Evolutionary conservation across 2,329 filamentous ascomycete genomes (phyloP).

Genomic region (Sporothrix pallida): DNA sequence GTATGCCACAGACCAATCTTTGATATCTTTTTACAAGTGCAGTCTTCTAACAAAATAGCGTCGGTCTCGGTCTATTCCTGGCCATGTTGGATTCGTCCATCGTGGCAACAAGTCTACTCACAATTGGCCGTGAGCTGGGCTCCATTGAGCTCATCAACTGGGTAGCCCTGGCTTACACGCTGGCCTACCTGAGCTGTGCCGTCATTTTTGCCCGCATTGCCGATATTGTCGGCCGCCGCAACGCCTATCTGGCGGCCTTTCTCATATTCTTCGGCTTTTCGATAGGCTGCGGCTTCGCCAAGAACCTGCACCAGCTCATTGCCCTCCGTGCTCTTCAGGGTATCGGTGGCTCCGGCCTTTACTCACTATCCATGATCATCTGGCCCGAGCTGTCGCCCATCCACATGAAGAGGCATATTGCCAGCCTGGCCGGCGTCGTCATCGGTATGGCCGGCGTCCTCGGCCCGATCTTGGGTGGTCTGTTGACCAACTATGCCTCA

Average conservation of each 20-base stretch:
- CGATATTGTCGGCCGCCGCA: slow-evolving; percentile 60
- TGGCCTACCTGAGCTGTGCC: slow-evolving; percentile 63
- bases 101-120: slow-evolving; percentile 62
- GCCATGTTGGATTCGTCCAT: slow-evolving; percentile 66
- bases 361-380: slow-evolving; percentile 62
- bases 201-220: slow-evolving; percentile 61
- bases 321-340: slow-evolving; percentile 58
- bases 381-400: slow-evolving; percentile 57
- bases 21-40: background rate
- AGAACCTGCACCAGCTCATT: slow-evolving; percentile 54
- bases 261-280: slow-evolving; percentile 63
- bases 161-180: slow-evolving; percentile 62
- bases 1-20: slow-evolving; percentile 22
- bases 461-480: slow-evolving; percentile 58
- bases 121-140: slow-evolving; percentile 60
- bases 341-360: slow-evolving; percentile 60
- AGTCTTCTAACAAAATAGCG: slow-evolving; percentile 43
- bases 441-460: slow-evolving; percentile 56
- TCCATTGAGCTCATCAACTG: slow-evolving; percentile 56
- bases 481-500: slow-evolving; percentile 55
- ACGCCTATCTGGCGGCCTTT: slow-evolving; percentile 58
- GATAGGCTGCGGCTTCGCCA: slow-evolving; percentile 58
- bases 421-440: slow-evolving; percentile 55
- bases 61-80: slow-evolving; percentile 61
- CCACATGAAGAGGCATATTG: slow-evolving; percentile 51